Evolutionary conservation across 768 basidiomycete species (phyloP).

Genomic region (Tylopilus sp.): DNA sequence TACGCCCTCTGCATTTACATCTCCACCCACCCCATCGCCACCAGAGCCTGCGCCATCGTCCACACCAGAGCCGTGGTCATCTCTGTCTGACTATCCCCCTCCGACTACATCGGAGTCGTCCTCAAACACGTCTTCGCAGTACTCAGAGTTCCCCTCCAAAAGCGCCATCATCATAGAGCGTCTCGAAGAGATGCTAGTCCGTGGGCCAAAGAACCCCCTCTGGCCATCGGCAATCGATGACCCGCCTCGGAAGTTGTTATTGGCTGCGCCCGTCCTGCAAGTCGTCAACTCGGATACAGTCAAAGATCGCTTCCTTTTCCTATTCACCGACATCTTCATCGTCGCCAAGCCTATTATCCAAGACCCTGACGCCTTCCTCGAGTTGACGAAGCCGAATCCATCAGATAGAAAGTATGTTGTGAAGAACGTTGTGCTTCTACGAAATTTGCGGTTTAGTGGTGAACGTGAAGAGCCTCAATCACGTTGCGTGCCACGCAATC

Average conservation of each 20-base stretch:
- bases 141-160: slow-evolving; percentile 46
- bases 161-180: slow-evolving; percentile 60
- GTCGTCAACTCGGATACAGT: slow-evolving; percentile 92
- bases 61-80: slow-evolving; percentile 78
- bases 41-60: slow-evolving; percentile 59
- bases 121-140: slow-evolving; percentile 68
- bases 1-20: slow-evolving; percentile 26
- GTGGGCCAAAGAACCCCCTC: slow-evolving; percentile 54
- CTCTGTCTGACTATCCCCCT: slow-evolving; percentile 66
- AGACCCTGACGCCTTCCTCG: slow-evolving; percentile 61
- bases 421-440: slow-evolving; percentile 84
- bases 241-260: slow-evolving; percentile 80
- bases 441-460: slow-evolving; percentile 61
- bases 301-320: slow-evolving; percentile 93
- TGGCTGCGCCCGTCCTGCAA: slow-evolving; percentile 86
- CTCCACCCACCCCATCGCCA: slow-evolving; percentile 41
- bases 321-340: slow-evolving; percentile 95
- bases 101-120: slow-evolving; percentile 73
- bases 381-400: slow-evolving; percentile 50
- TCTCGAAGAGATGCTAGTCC: slow-evolving; percentile 66
- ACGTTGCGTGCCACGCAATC: slow-evolving; percentile 51
- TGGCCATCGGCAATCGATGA: slow-evolving; percentile 72
- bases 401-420: slow-evolving; percentile 79
- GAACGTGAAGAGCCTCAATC: slow-evolving; percentile 62
- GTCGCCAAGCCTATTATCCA: slow-evolving; percentile 85